These are phyloP conservation scores for Metschnikowia bowlesiae DNA, from an alignment of 805 yeast genomes.

Conservation along the genomic window DNA sequence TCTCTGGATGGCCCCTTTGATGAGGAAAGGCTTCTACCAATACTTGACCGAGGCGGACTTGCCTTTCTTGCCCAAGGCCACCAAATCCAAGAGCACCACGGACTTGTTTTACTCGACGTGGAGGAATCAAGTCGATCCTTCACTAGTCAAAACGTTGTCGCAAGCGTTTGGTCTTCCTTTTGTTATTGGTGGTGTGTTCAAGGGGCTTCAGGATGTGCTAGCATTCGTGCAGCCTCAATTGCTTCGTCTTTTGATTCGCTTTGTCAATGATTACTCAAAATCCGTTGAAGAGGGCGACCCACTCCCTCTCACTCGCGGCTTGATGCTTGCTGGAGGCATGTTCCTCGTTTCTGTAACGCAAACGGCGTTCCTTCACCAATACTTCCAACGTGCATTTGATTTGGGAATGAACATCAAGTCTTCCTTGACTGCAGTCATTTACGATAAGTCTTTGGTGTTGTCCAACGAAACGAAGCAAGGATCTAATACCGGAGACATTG, in stretches of 20 bases:
- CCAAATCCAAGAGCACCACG: slow-evolving; percentile 53
- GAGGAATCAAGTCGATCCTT: slow-evolving; percentile 51
- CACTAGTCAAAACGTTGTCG: slow-evolving; percentile 58
- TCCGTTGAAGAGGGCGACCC: slow-evolving; percentile 34
- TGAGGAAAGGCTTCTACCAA: slow-evolving; percentile 69
- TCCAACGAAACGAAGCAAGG: slow-evolving; percentile 68
- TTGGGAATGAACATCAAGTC: slow-evolving; percentile 74
- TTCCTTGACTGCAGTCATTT: slow-evolving; percentile 61
- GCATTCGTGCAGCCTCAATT: slow-evolving; percentile 36
- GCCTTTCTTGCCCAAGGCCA: slow-evolving; percentile 69
- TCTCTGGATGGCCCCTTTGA: slow-evolving; percentile 85
- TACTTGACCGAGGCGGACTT: slow-evolving; percentile 58
- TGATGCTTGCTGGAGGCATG: slow-evolving; percentile 72
- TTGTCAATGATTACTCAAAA: slow-evolving; percentile 37
- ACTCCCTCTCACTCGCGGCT: slow-evolving; percentile 67
- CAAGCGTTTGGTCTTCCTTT: slow-evolving; percentile 74
- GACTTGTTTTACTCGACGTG: slow-evolving; percentile 53
- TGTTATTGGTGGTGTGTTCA: slow-evolving; percentile 65
- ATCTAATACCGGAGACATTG: slow-evolving; percentile 87
- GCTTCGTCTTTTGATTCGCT: slow-evolving; percentile 31
- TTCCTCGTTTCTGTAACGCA: slow-evolving; percentile 72
- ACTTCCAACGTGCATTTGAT: slow-evolving; percentile 69
- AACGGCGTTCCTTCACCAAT: slow-evolving; percentile 73
- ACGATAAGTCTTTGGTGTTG: slow-evolving; percentile 61
- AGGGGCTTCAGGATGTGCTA: slow-evolving; percentile 68